Conservation (phyloP, 192 early-diverging fungal genomes). For the Pecoramyces ruminantium region DNA sequence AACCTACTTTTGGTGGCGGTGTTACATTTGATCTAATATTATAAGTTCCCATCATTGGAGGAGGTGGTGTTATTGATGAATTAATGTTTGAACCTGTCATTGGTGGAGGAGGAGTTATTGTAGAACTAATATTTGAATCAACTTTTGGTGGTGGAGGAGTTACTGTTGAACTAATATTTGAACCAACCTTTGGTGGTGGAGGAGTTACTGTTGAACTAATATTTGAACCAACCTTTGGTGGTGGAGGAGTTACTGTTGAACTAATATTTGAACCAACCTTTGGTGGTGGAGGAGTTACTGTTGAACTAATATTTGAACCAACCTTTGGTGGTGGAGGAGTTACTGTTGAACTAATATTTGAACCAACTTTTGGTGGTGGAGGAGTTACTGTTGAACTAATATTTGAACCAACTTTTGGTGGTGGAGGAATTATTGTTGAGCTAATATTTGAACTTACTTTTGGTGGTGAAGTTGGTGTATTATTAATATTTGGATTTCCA, state of each 20-base stretch:
- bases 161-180: not conserved
- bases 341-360: not conserved
- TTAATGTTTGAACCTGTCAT: not conserved
- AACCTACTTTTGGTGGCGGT: not conserved
- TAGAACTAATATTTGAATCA: not conserved
- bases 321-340: not conserved
- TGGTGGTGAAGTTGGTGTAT: too few relatives aligned
- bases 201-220: not conserved
- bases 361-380: not conserved
- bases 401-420: not conserved
- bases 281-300: not conserved
- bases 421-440: too few relatives aligned
- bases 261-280: not conserved
- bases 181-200: not conserved
- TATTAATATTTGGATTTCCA: too few relatives aligned
- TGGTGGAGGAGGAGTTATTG: not conserved
- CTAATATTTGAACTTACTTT: too few relatives aligned
- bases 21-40: not conserved
- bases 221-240: not conserved
- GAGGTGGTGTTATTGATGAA: not conserved
- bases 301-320: not conserved
- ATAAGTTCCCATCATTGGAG: not conserved
- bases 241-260: not conserved
- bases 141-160: not conserved
- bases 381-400: not conserved